Base-by-base conservation (phyloP, 352 stramenopile species). In the Thalassiosira sp. region DNA sequence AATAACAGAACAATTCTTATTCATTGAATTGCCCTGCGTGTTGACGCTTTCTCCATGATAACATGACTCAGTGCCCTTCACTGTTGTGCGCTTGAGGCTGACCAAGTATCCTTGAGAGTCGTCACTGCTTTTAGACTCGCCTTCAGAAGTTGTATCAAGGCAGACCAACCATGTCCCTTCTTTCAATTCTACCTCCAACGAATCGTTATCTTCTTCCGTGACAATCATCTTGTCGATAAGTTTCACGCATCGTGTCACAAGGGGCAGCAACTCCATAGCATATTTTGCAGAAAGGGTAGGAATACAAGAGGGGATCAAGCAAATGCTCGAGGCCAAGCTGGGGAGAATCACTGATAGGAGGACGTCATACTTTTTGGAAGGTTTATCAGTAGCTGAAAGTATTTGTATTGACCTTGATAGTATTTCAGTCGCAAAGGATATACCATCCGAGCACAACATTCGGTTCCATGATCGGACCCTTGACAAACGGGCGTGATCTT, bases 91-190 rank as follows among this genome's bases (percentile, higher is more conserved):
- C 16, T 65, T 68, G 35, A 91, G 35, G 48, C 74, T 40, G 22
- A 91, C 81, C 52, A 87, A 27, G 46, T 93, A 93, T 72, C 89
- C 81, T 71, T 86, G 76, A 33, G 65, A 66, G 45, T 85, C 77
- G 27, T 43, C 52, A 60, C 24, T 63, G 42, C 42, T 60, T 37
- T 70, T 71, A 10, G 40, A 58, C 6, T 80, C 65, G 51, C 59
- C 70, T 37, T 80, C 66, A 13, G 64, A 73, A 7, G 67, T 80
- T 58, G 72, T 73, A 61, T 82, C 59, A 20, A 63, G 64, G 46
- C 76, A 49, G 63, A 93, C 85, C 8, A 79, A 11, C 88, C 88
- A 93, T 61, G 81, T 78, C 16, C 88, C 87, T 53, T 76, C 66
- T 54, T 76, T 64, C 16, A 90, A 48, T 25, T 76, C 56, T 20